Evolutionary conservation across 1,284 basidiomycete genomes (phyloP).

Genomic region (Peniophora sp.): DNA sequence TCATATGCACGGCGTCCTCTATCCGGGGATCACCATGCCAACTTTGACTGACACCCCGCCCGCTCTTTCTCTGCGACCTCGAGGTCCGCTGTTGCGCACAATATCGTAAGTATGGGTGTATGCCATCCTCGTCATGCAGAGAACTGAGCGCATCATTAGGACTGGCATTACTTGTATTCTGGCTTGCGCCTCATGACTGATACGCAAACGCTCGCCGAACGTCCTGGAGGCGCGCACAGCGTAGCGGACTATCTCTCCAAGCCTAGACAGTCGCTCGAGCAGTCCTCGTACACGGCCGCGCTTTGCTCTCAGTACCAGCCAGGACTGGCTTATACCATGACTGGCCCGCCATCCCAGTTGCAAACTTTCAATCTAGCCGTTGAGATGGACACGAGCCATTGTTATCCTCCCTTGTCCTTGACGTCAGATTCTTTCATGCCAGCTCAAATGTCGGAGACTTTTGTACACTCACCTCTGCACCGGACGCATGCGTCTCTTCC

Average conservation of each 20-base stretch:
- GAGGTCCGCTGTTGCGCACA: too few species aligned
- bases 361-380: slow-evolving; percentile 55
- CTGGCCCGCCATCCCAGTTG: slow-evolving; percentile 15
- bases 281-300: slow-evolving; percentile 15
- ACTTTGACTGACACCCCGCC: too few species aligned
- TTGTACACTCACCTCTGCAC: slow-evolving; percentile 21
- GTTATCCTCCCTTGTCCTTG: slow-evolving; percentile 32
- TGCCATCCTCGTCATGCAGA: too few species aligned
- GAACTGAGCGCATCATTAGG: too few species aligned
- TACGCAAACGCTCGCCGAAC: slow-evolving; percentile 79
- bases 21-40: too few species aligned
- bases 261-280: slow-evolving; percentile 26
- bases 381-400: slow-evolving; percentile 72
- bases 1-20: too few species aligned
- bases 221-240: slow-evolving; percentile 81
- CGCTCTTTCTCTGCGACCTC: too few species aligned
- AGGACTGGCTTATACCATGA: slow-evolving; percentile 10
- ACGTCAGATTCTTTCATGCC: slow-evolving; percentile 30
- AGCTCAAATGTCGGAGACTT: slow-evolving; percentile 33
- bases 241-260: slow-evolving; percentile 52
- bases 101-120: too few species aligned
- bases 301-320: slow-evolving; percentile 10
- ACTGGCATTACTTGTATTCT: slow-evolving; percentile 80
- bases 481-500: not conserved
- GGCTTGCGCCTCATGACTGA: slow-evolving; percentile 72